A percentile compares a stretch with the other conserved stretches of the same genome.
phyloP scores from a whole-genome alignment of 1,284 basidiomycete species.

The Irpex lacteus region DNA sequence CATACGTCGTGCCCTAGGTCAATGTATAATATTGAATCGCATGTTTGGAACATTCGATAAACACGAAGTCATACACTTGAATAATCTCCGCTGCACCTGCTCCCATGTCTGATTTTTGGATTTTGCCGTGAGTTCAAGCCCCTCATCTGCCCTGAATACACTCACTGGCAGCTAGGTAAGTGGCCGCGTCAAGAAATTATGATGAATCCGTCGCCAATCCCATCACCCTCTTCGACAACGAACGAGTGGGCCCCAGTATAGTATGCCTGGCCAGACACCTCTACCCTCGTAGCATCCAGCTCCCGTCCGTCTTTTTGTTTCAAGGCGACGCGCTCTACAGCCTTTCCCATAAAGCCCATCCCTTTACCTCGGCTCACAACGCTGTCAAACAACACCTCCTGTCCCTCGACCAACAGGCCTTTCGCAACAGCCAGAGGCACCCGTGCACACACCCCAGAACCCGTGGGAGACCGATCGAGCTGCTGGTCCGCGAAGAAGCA shows the following conservation, averaged over 20 bases:
- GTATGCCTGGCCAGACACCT: slow-evolving; percentile 31
- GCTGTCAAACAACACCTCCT: neutral
- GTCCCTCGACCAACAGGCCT: slow-evolving; percentile 6
- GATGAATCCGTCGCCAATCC: slow-evolving; percentile 10
- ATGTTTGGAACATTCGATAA: too few relatives aligned
- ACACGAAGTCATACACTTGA: too few relatives aligned
- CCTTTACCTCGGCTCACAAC: neutral
- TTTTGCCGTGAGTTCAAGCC: too few relatives aligned
- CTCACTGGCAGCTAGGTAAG: too few relatives aligned
- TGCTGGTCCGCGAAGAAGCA: slow-evolving; percentile 43
- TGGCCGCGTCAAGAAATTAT: neutral
- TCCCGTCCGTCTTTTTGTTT: slow-evolving; percentile 11
- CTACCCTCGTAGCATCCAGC: slow-evolving; percentile 23
- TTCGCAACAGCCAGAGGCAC: slow-evolving; percentile 36
- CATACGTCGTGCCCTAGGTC: too few relatives aligned
- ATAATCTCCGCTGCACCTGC: too few relatives aligned
- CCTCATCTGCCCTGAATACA: too few relatives aligned
- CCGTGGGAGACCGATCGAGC: slow-evolving; percentile 42
- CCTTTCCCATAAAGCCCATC: neutral
- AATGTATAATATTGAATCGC: too few relatives aligned
- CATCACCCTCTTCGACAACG: slow-evolving; percentile 22
- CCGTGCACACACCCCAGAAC: slow-evolving; percentile 40
- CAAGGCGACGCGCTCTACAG: neutral
- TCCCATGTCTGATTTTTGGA: too few relatives aligned
- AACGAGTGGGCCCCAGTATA: slow-evolving; percentile 33